Evolutionary conservation across 2,329 filamentous ascomycete species (phyloP).

Genomic region (Endothia cerciana): DNA sequence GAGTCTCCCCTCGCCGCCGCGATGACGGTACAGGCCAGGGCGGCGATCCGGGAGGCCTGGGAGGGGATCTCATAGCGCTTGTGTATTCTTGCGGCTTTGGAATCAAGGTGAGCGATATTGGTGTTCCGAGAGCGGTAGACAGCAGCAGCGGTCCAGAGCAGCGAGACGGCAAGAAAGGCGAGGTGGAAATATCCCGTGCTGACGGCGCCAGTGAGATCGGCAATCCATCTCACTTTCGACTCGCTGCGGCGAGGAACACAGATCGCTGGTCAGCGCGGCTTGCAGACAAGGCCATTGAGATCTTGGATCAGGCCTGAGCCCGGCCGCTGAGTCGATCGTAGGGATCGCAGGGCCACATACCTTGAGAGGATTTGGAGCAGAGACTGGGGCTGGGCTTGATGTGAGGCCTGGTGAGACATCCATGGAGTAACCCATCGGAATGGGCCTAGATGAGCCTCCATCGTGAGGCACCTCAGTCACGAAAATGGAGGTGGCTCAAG

Average conservation of each 20-base stretch:
- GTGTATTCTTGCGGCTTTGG: constrained; percentile 22
- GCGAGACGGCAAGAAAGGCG: constrained; percentile 18
- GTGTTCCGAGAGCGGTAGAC: constrained; percentile 5
- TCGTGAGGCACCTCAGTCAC: constrained; percentile 8
- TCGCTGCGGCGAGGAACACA: constrained; percentile 5
- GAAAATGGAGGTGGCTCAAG: background rate
- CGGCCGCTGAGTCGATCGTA: background rate
- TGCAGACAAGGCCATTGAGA: background rate
- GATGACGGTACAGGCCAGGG: constrained; percentile 20
- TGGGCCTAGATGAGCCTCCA: constrained; percentile 15
- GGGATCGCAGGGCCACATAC: background rate
- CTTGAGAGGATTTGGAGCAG: background rate
- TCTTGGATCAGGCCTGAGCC: background rate
- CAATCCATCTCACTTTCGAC: constrained; percentile 23
- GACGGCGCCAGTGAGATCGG: constrained; percentile 3
- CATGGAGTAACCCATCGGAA: constrained; percentile 10
- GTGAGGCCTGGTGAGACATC: constrained; percentile 2
- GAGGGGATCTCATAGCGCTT: constrained; percentile 26
- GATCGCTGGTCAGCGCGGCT: constrained; percentile 5
- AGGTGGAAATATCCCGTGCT: constrained; percentile 21
- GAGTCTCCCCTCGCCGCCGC: constrained; percentile 18
- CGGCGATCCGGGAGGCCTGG: constrained; percentile 19
- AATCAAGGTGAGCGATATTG: constrained; percentile 2
- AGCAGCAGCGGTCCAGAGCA: constrained; percentile 22
- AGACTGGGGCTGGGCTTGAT: constrained; percentile 1